Evolutionary conservation across 1,284 basidiomycete species (phyloP), one percentile per base, ranked within the genome.

Genomic region (Puccinia coronata): DNA sequence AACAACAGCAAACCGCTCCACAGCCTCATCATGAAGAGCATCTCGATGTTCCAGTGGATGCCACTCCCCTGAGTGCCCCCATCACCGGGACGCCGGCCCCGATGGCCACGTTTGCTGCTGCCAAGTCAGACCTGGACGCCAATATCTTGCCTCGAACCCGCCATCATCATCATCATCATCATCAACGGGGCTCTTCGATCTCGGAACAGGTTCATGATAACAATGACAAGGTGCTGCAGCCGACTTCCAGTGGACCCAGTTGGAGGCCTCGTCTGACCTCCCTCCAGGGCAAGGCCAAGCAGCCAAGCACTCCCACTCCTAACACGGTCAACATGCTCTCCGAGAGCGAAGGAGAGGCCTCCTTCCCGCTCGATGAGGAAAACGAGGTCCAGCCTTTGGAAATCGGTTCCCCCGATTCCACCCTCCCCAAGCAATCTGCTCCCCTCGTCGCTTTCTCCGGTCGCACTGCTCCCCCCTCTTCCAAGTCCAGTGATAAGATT

Each of bases 261-360:
- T 80, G 78, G 78, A 81, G 79, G 28, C 79, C 71, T 43, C 53
- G 79, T 2, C 39, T 81, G 43, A 51, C 53, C 41, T 81, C 79
- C 9, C 53, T 81, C 23, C 55, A 73, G 49, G 49, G 57, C 55
- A 71, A 69, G 34, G 9, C 34, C 23, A 59, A 69, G 55, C 47
- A 51, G 23, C 53, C 79, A 1, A 53, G 34, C 2, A 47, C 47
- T 1, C 53, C 23, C 1, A 12, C 43, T 51, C 28, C 28, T 23
- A 51, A 36, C 34, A 23, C 57, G 23, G 31, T 14, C 28, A 74
- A 59, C 43, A 39, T 74, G 34, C 67, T 80, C 28, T 63, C 55
- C 2, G 79, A 81, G 34, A 74, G 79, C 55, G 79, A 81, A 55
- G 69, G 53, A n/a, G 79, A 81, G 51, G 18, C 61, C 4, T 47